Base-by-base conservation (phyloP, 306 rosid genomes). In the Ziziphus jujuba region DNA sequence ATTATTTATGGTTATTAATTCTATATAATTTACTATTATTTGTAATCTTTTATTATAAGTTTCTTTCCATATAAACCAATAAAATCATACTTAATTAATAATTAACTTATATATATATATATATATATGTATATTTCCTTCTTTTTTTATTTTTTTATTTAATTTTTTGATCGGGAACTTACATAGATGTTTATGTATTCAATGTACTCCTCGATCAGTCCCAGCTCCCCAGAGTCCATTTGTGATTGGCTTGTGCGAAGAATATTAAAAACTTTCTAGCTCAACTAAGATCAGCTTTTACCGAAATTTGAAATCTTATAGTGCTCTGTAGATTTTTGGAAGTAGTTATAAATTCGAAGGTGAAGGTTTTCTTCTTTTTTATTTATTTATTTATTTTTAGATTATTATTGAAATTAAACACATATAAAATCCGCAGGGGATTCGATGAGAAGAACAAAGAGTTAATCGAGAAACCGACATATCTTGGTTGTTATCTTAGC, bases 281-380 rank as follows among this genome's bases (percentile, higher is more conserved):
- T 49, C 45, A 40, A 40, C 44, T 40, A 40, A 40, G 45, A 59
- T 33, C 7, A 5, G 57, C 66, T 21, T 15, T 14, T 3, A 69
- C 51, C 73, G 34, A 69, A 58, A 20, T 58, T 68, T 47, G 66
- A 58, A 58, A 22, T 57, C 13, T 19, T 25, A 35, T 31, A 44
- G 34, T 17, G 20, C 15, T 56, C 7, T 3, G 9, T 56, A 9
- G 13, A 55, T 55, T 56, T 53, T 69, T 11, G 23, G n/a, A 69
- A 57, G 28, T 28, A 40, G 45, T 40, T 40, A 40, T 8, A 12
- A 40, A 40, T 40, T 40, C 45, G 45, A 40, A 40, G 45, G 45
- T 40, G 12, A 1, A 28, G 2, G 33, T 28, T 28, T 28, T 28
- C 4, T 28, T 28, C 33, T 28, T 28, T 28, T 28, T 28, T 28